These are phyloP conservation scores for Plantago major DNA, from an alignment of 257 asterid genomes.

Conservation along the genomic window DNA sequence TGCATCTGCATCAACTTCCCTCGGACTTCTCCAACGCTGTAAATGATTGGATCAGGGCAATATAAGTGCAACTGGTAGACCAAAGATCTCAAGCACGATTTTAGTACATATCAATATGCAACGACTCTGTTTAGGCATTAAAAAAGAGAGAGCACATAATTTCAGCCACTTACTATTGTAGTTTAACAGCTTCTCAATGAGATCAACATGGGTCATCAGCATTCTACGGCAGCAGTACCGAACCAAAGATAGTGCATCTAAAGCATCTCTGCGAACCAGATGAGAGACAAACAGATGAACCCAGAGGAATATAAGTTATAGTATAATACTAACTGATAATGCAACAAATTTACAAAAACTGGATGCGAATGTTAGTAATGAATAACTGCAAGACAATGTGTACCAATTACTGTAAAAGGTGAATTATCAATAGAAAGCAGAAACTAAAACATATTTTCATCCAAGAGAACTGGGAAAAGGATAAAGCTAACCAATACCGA, in stretches of 20 bases:
- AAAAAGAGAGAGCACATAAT: constrained; percentile 15
- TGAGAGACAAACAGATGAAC: constrained; percentile 1
- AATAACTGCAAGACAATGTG: no score
- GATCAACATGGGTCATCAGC: constrained; percentile 97
- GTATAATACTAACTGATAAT: not conserved
- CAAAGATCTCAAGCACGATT: not conserved
- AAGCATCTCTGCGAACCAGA: constrained; percentile 69
- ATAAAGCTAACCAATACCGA: no score
- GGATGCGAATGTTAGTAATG: no score
- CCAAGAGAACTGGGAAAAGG: no score
- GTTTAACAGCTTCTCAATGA: constrained; percentile 95
- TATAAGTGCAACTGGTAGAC: constrained; percentile 17
- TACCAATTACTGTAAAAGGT: no score
- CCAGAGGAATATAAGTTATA: not conserved
- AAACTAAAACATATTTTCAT: no score
- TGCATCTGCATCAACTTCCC: constrained; percentile 49
- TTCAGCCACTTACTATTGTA: constrained; percentile 59
- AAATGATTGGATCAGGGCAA: constrained; percentile 1
- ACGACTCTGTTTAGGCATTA: not conserved
- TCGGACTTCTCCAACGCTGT: constrained; percentile 95
- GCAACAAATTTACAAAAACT: no score
- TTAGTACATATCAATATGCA: not conserved
- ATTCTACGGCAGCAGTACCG: constrained; percentile 96
- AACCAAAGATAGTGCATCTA: constrained; percentile 77
- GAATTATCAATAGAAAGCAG: no score